Conservation (phyloP, 495 filamentous ascomycete species). For the Penicillium malachiteum region DNA sequence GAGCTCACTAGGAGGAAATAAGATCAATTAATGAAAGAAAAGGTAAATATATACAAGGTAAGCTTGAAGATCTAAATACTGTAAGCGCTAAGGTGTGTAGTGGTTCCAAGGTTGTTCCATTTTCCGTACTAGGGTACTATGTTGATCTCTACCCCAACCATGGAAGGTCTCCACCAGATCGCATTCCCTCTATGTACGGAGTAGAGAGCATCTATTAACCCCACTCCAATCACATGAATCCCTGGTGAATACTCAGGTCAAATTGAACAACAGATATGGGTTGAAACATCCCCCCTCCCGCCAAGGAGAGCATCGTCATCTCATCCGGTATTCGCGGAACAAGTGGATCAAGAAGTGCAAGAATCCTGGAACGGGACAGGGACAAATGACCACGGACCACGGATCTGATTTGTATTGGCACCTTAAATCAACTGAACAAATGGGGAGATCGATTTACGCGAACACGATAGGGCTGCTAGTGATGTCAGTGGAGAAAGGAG, state of each 20-base stretch:
- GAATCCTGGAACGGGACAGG: background rate
- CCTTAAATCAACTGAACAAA: no score
- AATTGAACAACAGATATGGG: background rate
- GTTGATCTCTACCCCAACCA: background rate
- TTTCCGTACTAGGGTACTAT: background rate
- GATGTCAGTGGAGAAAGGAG: slow-evolving; percentile 16
- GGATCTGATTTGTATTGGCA: background rate
- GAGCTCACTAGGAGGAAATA: no score
- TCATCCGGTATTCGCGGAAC: slow-evolving; percentile 5
- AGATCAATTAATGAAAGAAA: no score
- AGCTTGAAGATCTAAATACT: no score
- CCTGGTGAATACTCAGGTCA: no score
- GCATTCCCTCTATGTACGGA: no score
- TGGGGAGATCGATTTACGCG: background rate
- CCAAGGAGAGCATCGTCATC: slow-evolving; percentile 2
- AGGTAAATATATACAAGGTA: no score
- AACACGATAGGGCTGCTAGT: slow-evolving; percentile 16
- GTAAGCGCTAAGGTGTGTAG: no score
- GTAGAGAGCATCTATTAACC: no score
- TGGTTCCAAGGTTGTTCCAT: background rate
- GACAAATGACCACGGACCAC: background rate
- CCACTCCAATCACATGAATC: no score
- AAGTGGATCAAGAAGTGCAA: slow-evolving; percentile 1
- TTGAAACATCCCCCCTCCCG: background rate
- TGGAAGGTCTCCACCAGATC: background rate